These are phyloP conservation scores for Grammothele lineata DNA, from an alignment of 768 basidiomycete species.

Conservation along the genomic window DNA sequence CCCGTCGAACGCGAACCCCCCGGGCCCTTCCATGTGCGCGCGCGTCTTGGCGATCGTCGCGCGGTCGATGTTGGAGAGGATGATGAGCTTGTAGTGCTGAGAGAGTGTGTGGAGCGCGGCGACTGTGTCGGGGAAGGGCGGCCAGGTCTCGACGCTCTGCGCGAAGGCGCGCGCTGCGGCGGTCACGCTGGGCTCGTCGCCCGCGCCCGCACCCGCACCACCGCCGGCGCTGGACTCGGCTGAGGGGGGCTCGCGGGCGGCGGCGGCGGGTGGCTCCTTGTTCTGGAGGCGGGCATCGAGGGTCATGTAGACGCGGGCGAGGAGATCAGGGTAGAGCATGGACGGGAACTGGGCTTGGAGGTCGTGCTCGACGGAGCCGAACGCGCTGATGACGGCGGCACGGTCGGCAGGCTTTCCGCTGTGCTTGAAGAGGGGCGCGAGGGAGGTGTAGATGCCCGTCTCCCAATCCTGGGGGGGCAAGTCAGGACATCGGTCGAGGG, in stretches of 20 bases:
- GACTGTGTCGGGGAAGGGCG: constrained; percentile 62
- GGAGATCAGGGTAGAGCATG: constrained; percentile 57
- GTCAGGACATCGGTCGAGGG: not conserved
- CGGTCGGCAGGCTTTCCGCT: constrained; percentile 40
- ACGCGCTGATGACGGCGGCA: constrained; percentile 49
- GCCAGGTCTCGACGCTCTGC: constrained; percentile 57
- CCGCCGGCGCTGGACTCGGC: constrained; percentile 28
- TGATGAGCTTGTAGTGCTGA: constrained; percentile 61
- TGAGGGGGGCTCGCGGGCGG: constrained; percentile 23
- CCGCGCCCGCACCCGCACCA: constrained; percentile 10
- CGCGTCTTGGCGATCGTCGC: constrained; percentile 59
- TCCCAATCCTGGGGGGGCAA: constrained; percentile 75
- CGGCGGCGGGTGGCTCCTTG: constrained; percentile 12
- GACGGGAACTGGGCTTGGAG: constrained; percentile 55
- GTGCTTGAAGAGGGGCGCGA: constrained; percentile 45
- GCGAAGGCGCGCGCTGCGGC: constrained; percentile 47
- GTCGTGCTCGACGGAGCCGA: constrained; percentile 47
- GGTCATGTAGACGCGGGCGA: constrained; percentile 36
- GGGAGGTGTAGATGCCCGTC: constrained; percentile 51
- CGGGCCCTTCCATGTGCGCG: constrained; percentile 36
- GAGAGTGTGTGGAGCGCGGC: constrained; percentile 56
- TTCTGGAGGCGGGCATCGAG: constrained; percentile 30
- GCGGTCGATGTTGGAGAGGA: constrained; percentile 74
- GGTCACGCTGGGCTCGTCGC: not conserved
- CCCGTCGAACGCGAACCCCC: constrained; percentile 56